Conservation (phyloP, 768 basidiomycete genomes). For the Suillus americanus region DNA sequence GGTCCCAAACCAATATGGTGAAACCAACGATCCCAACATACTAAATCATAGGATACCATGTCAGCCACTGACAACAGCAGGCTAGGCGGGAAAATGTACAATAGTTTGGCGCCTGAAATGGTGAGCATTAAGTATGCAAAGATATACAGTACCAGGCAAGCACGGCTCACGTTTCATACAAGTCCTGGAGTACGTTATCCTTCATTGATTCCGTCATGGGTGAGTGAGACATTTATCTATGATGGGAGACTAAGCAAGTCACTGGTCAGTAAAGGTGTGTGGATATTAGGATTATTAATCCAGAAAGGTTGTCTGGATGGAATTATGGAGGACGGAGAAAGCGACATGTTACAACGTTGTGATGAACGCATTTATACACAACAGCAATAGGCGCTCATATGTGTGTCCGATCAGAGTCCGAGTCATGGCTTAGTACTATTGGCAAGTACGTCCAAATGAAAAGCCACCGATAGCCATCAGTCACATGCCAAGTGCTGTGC, state of each 20-base stretch:
- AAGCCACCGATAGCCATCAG: not conserved
- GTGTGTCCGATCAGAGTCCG: not conserved
- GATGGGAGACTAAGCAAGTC: not conserved
- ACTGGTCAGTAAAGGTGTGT: not conserved
- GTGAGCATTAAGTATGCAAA: not conserved
- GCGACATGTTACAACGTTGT: not conserved
- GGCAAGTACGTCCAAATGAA: not conserved
- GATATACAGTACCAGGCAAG: not conserved
- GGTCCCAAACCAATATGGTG: slow-evolving; percentile 46
- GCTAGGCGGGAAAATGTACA: not conserved
- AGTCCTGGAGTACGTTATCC: not conserved
- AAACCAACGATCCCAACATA: slow-evolving; percentile 51
- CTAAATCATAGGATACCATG: slow-evolving; percentile 23
- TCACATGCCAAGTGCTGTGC: no score
- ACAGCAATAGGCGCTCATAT: not conserved
- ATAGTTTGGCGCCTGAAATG: not conserved
- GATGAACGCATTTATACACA: not conserved
- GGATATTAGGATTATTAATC: not conserved
- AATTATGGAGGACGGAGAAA: not conserved
- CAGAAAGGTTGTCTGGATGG: not conserved
- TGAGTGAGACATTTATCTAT: not conserved
- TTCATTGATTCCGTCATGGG: not conserved
- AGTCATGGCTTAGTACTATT: not conserved
- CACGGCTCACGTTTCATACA: not conserved
- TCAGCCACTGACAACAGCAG: not conserved